Conservation (phyloP, 371 early-diverging fungal species). For the Circinella umbellata region DNA sequence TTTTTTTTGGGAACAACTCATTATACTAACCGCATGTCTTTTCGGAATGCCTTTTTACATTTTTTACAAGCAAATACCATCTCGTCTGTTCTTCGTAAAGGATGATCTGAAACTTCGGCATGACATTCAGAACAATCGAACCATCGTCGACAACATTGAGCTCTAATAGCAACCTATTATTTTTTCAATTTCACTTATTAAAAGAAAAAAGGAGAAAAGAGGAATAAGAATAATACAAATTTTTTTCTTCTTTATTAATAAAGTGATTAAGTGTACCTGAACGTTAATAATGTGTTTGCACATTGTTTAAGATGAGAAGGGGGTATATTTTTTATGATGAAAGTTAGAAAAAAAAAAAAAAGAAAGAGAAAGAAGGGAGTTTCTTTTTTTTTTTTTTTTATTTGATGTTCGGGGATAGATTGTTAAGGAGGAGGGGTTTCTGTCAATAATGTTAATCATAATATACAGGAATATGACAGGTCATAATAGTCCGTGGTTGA, state of each 20-base stretch:
- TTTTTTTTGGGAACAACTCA: background rate
- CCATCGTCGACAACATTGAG: slow-evolving; percentile 95
- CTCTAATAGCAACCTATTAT: slow-evolving; percentile 84
- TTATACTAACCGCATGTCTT: slow-evolving; percentile 75
- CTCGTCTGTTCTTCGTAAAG: slow-evolving; percentile 81
- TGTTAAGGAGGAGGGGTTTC: no score
- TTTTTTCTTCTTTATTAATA: background rate
- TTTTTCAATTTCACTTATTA: no score
- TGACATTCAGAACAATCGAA: slow-evolving; percentile 98
- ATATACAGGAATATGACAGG: slow-evolving; percentile 40
- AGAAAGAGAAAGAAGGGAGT: background rate
- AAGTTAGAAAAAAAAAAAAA: background rate
- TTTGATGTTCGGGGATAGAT: no score
- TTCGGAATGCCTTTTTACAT: slow-evolving; percentile 96
- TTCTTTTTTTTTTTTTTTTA: background rate
- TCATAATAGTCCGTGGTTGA: slow-evolving; percentile 23
- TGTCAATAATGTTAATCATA: slow-evolving; percentile 9
- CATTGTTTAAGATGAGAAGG: slow-evolving; percentile 41
- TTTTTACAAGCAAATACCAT: slow-evolving; percentile 98
- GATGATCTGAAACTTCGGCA: slow-evolving; percentile 82
- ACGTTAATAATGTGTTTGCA: slow-evolving; percentile 97
- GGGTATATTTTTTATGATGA: background rate
- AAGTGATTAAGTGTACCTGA: slow-evolving; percentile 64
- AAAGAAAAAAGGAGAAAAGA: background rate
- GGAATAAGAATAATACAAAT: background rate